Evolutionary conservation across 1,284 basidiomycete genomes (phyloP).

Genomic region (Cutaneotrichosporon mucoides): DNA sequence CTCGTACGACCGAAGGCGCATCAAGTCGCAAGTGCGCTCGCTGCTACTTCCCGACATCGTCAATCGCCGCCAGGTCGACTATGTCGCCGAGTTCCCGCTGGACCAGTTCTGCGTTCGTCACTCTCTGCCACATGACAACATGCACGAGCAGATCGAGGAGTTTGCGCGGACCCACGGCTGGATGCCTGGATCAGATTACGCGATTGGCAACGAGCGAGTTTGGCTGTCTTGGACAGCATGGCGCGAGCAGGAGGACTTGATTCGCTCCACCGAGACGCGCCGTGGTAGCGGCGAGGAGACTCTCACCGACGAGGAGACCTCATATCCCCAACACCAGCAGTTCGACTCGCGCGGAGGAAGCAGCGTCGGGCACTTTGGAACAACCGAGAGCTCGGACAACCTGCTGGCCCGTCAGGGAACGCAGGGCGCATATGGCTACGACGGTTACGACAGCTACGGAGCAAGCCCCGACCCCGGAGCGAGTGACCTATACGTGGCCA

Average conservation of each 20-base stretch:
- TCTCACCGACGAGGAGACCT: conserved; percentile 26
- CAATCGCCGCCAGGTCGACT: conserved; percentile 60
- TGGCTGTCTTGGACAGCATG: conserved; percentile 76
- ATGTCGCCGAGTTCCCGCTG: conserved; percentile 62
- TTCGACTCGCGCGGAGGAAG: neutral
- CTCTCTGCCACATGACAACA: conserved; percentile 32
- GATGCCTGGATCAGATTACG: conserved; percentile 68
- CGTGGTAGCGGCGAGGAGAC: conserved; percentile 50
- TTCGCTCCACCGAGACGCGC: conserved; percentile 61
- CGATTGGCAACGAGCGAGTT: conserved; percentile 55
- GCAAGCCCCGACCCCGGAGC: conserved; percentile 8
- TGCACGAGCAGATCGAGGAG: conserved; percentile 20
- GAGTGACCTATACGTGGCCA: conserved; percentile 11
- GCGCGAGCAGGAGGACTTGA: conserved; percentile 76
- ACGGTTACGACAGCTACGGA: conserved; percentile 8
- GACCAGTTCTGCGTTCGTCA: conserved; percentile 69
- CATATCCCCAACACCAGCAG: conserved; percentile 3
- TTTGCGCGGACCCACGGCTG: conserved; percentile 53
- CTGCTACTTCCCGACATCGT: conserved; percentile 71
- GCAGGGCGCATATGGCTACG: conserved; percentile 7
- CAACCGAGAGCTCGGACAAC: conserved; percentile 19
- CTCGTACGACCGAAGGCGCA: conserved; percentile 79
- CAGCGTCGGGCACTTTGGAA: conserved; percentile 1
- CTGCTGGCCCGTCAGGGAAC: conserved; percentile 10
- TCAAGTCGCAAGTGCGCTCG: conserved; percentile 72